Evolutionary conservation across 257 asterid species (phyloP).

Genomic region (Echites panduratus): DNA sequence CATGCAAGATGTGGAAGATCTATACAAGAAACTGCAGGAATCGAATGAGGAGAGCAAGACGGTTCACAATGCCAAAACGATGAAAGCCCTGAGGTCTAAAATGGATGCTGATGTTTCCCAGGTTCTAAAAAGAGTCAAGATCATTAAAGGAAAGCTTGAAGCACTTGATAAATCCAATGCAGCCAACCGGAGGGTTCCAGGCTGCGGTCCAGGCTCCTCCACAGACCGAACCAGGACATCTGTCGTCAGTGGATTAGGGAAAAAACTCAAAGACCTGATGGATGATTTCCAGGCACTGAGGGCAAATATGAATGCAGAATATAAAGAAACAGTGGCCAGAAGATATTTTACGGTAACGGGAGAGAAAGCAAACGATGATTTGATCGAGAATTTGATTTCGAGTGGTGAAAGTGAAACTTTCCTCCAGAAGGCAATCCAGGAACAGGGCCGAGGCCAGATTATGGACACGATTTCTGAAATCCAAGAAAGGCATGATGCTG

Average conservation of each 20-base stretch:
- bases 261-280: constrained; percentile 35
- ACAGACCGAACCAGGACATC: constrained; percentile 42
- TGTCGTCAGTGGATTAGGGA: constrained; percentile 43
- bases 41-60: constrained; percentile 39
- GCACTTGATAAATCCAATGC: constrained; percentile 36
- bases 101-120: constrained; percentile 35
- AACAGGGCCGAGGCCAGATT: constrained; percentile 43
- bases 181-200: constrained; percentile 28
- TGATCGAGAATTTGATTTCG: constrained; percentile 38
- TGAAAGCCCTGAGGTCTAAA: constrained; percentile 32
- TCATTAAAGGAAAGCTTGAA: constrained; percentile 39
- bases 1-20: constrained; percentile 29
- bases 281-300: constrained; percentile 37
- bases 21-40: constrained; percentile 29
- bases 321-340: constrained; percentile 38
- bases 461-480: constrained; percentile 39
- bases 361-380: constrained; percentile 27
- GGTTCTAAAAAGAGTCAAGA: constrained; percentile 33
- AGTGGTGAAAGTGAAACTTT: constrained; percentile 44
- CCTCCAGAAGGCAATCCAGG: constrained; percentile 43
- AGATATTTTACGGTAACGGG: constrained; percentile 41
- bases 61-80: constrained; percentile 38
- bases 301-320: constrained; percentile 34
- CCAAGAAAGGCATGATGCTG: constrained; percentile 42
- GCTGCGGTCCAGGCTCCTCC: constrained; percentile 45